Base-by-base conservation (phyloP, 2,329 filamentous ascomycete genomes). In the Xylaria polymorpha region DNA sequence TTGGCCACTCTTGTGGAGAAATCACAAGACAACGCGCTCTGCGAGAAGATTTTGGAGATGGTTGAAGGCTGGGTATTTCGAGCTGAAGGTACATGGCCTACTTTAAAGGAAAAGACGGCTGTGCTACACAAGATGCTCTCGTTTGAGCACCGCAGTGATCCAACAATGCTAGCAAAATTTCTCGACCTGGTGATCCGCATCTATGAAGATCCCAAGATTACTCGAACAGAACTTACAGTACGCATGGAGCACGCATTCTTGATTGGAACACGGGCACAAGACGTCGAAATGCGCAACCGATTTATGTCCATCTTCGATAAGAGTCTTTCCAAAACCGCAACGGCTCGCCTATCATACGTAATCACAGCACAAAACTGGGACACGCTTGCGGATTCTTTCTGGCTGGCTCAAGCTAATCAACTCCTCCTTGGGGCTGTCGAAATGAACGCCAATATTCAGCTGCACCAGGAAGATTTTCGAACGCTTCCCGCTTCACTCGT, bases 111-210 rank as follows among this genome's bases (percentile, higher is more conserved):
- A 81, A 99, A 99, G 84, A 98, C 95, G 0, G 97, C 97, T 0
- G 96, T 99, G 0, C 83, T 99, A n/a, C 94, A 97, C 76, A 99
- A 99, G 83, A 99, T 99, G 96, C 84, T 98, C 18, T 91, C 94
- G 0, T 99, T 99, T 74, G 96, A 99, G 81, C 90, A 93, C 66
- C 88, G 96, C 46, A 83, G 87, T 35, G 95, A 98, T 77, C 88
- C 91, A 39, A 94, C 91, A 0, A 91, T 99, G 83, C 85, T 99
- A 66, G 94, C 91, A 74, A 95, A 95, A 78, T 99, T 98, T 83
- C 85, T 99, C 67, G 93, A 98, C 73, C 88, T 99, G 32, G 96
- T 99, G 32, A 97, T 99, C 74, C 91, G 94, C 58, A 98, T 99
- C 68, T 99, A 99, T 79, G 97, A 99, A 77, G 96, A 99, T 76